phyloP scores from a whole-genome alignment of 2,329 filamentous ascomycete genomes.

The Aurifilum marmelostoma region DNA sequence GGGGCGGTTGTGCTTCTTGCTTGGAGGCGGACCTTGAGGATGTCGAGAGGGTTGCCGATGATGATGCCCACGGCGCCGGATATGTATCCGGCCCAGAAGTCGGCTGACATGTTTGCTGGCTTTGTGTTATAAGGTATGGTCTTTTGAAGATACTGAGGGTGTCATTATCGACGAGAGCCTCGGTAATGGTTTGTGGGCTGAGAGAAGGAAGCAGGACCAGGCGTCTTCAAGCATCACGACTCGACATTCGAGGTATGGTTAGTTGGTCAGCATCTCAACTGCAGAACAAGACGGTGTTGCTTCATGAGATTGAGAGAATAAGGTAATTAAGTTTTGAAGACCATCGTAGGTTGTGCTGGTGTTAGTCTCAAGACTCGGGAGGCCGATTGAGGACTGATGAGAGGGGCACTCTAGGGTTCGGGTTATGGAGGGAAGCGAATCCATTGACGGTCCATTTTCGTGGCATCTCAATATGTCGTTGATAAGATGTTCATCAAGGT shows the following conservation, averaged over 20 bases:
- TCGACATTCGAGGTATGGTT: background rate
- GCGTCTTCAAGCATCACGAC: background rate
- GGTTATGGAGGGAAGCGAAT: background rate
- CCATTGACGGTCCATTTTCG: background rate
- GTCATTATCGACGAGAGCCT: background rate
- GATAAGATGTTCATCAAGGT: background rate
- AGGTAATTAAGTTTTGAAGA: background rate
- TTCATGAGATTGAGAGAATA: background rate
- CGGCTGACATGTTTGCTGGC: conserved; percentile 69
- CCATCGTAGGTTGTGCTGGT: background rate
- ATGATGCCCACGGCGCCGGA: conserved; percentile 85
- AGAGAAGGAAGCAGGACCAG: background rate
- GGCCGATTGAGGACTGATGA: background rate
- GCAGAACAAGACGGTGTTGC: background rate
- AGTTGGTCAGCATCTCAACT: background rate
- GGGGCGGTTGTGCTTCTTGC: conserved; percentile 48
- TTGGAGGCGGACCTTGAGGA: conserved; percentile 79
- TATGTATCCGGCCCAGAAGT: conserved; percentile 93
- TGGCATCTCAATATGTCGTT: background rate
- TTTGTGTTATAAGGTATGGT: background rate
- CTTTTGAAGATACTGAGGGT: background rate
- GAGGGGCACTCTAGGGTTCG: conserved; percentile 11
- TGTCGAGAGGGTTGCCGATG: conserved; percentile 78
- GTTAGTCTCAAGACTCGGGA: background rate
- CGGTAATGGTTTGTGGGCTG: no score